Percentiles rank a stretch among this genome's conserved stretches.
phyloP scores from a whole-genome alignment of 768 basidiomycete genomes.

The Artomyces pyxidatus region DNA sequence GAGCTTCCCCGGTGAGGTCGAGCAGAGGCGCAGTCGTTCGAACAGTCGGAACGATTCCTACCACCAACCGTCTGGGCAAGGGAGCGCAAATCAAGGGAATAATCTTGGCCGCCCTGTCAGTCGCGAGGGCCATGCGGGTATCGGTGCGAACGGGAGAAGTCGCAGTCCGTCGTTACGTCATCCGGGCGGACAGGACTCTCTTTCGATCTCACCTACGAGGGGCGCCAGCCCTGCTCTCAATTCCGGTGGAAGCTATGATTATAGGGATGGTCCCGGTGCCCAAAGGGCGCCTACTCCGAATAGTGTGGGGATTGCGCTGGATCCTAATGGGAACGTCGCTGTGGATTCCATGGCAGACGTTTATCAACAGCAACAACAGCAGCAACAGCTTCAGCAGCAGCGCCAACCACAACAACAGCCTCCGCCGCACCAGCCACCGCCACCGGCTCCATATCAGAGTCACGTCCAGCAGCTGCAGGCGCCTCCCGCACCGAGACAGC shows the following conservation, averaged over 20 bases:
- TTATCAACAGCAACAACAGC: conserved; percentile 25
- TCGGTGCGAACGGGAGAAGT: conserved; percentile 67
- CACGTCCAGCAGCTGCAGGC: conserved; percentile 23
- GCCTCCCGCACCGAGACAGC: not conserved
- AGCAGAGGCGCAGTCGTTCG: conserved; percentile 47
- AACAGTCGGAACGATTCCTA: conserved; percentile 23
- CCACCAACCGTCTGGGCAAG: conserved; percentile 21
- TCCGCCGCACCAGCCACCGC: conserved; percentile 25
- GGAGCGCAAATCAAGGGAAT: conserved; percentile 18
- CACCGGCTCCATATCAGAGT: conserved; percentile 28
- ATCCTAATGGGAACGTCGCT: conserved; percentile 70
- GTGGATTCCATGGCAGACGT: conserved; percentile 69
- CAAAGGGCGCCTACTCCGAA: conserved; percentile 65
- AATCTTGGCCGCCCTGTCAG: conserved; percentile 43
- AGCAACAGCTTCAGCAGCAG: conserved; percentile 18
- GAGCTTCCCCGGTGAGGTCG: conserved; percentile 76
- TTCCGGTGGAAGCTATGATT: conserved; percentile 13
- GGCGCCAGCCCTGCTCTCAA: conserved; percentile 43
- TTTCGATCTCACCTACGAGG: conserved; percentile 30
- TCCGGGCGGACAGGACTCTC: not conserved
- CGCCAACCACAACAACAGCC: conserved; percentile 30
- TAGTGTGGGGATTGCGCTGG: conserved; percentile 74
- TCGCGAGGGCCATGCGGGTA: conserved; percentile 66
- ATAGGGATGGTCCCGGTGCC: conserved; percentile 6
- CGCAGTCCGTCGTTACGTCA: conserved; percentile 47